Evolutionary conservation across 2,329 filamentous ascomycete genomes (phyloP).

Genomic region (Alternaria gansuensis): DNA sequence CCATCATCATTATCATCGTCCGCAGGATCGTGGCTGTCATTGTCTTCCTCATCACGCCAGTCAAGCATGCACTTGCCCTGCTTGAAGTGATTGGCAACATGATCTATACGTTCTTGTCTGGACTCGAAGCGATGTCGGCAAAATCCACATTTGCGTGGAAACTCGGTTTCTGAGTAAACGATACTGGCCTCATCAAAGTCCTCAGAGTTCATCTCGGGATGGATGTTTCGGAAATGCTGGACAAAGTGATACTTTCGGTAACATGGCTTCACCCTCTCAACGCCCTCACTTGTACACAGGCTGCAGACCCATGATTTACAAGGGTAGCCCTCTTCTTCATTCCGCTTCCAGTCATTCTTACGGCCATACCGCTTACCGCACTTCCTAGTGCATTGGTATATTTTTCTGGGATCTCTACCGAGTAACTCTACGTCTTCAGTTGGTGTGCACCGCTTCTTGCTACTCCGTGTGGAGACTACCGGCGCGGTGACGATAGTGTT

Average conservation of each 20-base stretch:
- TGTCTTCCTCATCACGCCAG: constrained; percentile 46
- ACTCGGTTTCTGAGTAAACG: constrained; percentile 47
- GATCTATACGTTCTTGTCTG: constrained; percentile 51
- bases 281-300: constrained; percentile 43
- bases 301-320: constrained; percentile 49
- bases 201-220: constrained; percentile 43
- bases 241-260: constrained; percentile 51
- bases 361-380: constrained; percentile 52
- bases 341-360: constrained; percentile 53
- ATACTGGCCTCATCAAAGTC: constrained; percentile 46
- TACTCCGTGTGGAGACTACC: constrained; percentile 35
- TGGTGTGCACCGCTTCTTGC: constrained; percentile 49
- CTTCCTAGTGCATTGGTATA: constrained; percentile 52
- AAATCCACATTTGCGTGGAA: constrained; percentile 50
- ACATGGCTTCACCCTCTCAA: constrained; percentile 50
- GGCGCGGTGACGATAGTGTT: constrained; percentile 28
- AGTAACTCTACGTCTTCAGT: constrained; percentile 44
- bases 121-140: constrained; percentile 47
- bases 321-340: constrained; percentile 52
- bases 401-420: constrained; percentile 46
- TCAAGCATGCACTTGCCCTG: constrained; percentile 52
- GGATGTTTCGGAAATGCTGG: constrained; percentile 53
- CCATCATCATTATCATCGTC: constrained; percentile 41
- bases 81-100: constrained; percentile 53
- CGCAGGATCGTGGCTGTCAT: constrained; percentile 35